A percentile compares a stretch with the other conserved stretches of the same genome.
Conservation (phyloP, 2,329 filamentous ascomycete genomes). For the Colletotrichum sp. region DNA sequence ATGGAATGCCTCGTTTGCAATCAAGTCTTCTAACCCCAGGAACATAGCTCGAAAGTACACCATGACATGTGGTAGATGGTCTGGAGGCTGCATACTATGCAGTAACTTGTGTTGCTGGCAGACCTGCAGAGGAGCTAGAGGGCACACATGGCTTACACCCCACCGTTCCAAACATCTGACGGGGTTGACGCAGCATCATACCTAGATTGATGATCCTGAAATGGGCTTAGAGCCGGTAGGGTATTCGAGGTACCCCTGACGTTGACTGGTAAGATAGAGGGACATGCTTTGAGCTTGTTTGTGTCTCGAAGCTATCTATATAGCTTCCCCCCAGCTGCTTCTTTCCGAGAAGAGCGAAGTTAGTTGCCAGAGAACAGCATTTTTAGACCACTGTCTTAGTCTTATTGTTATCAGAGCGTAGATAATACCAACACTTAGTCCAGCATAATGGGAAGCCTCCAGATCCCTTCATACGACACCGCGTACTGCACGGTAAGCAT, state of each 20-base stretch:
- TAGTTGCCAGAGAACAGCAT: not conserved
- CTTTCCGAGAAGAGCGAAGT: not conserved
- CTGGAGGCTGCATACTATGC: not conserved
- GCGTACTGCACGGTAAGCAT: slow-evolving; percentile 12
- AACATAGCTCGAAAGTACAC: not conserved
- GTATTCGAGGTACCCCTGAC: not conserved
- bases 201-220: not conserved
- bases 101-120: not conserved
- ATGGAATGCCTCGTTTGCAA: not conserved
- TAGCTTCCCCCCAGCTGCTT: not conserved
- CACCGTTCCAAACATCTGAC: not conserved
- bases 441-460: slow-evolving; percentile 8
- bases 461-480: not conserved
- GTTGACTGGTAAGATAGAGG: not conserved
- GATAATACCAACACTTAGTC: not conserved
- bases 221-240: not conserved
- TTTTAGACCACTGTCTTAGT: not conserved
- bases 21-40: not conserved
- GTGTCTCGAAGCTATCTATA: not conserved
- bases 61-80: not conserved
- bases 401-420: not conserved
- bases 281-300: not conserved
- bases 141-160: not conserved
- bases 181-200: not conserved
- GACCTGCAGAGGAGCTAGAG: not conserved